Evolutionary conservation across 768 basidiomycete genomes (phyloP).

Genomic region (Rhizopogon vinicolor): DNA sequence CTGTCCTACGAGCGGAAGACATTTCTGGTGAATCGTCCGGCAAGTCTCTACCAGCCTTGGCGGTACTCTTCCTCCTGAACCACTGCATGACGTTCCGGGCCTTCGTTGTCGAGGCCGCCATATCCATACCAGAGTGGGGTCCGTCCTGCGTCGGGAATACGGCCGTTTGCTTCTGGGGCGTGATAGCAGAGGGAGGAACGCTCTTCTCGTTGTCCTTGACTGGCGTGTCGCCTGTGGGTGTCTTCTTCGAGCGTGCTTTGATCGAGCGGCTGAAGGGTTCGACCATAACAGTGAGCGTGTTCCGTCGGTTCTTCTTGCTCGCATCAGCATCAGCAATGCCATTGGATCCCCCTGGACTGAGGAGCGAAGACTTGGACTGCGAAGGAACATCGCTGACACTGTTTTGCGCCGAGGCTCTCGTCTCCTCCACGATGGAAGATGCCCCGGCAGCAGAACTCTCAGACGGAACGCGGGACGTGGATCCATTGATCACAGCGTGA

Average conservation of each 20-base stretch:
- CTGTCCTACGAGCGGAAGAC: constrained; percentile 13
- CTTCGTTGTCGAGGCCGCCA: constrained; percentile 77
- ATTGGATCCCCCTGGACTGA: constrained; percentile 30
- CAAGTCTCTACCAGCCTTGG: constrained; percentile 24
- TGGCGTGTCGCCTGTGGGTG: constrained; percentile 27
- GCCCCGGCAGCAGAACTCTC: constrained; percentile 28
- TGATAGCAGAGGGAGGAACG: constrained; percentile 23
- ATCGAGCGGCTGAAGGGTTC: constrained; percentile 60
- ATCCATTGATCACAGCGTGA: constrained; percentile 26
- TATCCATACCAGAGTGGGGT: constrained; percentile 26
- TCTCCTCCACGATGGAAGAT: constrained; percentile 15
- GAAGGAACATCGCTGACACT: constrained; percentile 21
- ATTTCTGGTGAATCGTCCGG: constrained; percentile 15
- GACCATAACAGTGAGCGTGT: constrained; percentile 85
- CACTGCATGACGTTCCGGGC: constrained; percentile 98
- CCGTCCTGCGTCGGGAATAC: constrained; percentile 22
- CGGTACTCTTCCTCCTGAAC: constrained; percentile 79
- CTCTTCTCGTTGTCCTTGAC: constrained; percentile 42
- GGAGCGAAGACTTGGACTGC: constrained; percentile 23
- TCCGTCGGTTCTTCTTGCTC: constrained; percentile 63
- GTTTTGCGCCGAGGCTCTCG: constrained; percentile 7
- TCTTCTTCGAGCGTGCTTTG: constrained; percentile 32
- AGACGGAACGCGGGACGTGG: constrained; percentile 39
- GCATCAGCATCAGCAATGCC: constrained; percentile 17
- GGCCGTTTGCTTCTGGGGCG: constrained; percentile 21